phyloP scores from a whole-genome alignment of 768 basidiomycete genomes.

The Hygrocybe punicea region DNA sequence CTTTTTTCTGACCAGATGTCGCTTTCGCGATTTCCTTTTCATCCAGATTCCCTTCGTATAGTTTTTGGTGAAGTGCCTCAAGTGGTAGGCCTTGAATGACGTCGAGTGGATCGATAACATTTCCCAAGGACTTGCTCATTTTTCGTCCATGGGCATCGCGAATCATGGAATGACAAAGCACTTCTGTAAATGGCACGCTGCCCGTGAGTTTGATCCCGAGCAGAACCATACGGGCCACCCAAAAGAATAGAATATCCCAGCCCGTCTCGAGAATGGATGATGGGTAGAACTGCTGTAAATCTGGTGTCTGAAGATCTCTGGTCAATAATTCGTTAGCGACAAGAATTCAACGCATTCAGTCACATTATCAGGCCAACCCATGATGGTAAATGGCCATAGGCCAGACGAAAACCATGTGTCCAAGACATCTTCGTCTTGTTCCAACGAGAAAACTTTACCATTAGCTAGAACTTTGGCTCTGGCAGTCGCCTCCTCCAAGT shows the following conservation, averaged over 20 bases:
- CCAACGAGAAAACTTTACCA: constrained; percentile 65
- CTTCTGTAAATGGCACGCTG: constrained; percentile 90
- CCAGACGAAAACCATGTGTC: constrained; percentile 99
- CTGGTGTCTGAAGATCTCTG: constrained; percentile 56
- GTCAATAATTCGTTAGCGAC: not conserved
- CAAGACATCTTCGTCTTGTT: constrained; percentile 95
- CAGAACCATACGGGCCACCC: constrained; percentile 98
- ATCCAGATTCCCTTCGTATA: constrained; percentile 88
- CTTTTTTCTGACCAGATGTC: constrained; percentile 93
- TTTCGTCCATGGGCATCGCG: constrained; percentile 98
- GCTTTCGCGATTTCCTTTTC: constrained; percentile 91
- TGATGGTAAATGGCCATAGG: constrained; percentile 95
- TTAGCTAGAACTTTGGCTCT: constrained; percentile 68
- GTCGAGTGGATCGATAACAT: constrained; percentile 95
- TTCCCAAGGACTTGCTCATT: constrained; percentile 98
- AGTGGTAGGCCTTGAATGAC: constrained; percentile 84
- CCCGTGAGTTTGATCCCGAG: constrained; percentile 87
- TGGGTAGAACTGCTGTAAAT: constrained; percentile 82
- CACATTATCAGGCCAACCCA: constrained; percentile 97
- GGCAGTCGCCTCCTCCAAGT: constrained; percentile 68
- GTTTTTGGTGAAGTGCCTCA: constrained; percentile 77
- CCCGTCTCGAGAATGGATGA: constrained; percentile 92
- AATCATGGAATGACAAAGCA: constrained; percentile 97
- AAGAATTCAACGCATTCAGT: constrained; percentile 9
- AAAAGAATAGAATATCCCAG: constrained; percentile 99